A percentile compares a stretch with the other conserved stretches of the same genome.
phyloP scores from a whole-genome alignment of 768 basidiomycete species.

The Boletus vermiculosoides region DNA sequence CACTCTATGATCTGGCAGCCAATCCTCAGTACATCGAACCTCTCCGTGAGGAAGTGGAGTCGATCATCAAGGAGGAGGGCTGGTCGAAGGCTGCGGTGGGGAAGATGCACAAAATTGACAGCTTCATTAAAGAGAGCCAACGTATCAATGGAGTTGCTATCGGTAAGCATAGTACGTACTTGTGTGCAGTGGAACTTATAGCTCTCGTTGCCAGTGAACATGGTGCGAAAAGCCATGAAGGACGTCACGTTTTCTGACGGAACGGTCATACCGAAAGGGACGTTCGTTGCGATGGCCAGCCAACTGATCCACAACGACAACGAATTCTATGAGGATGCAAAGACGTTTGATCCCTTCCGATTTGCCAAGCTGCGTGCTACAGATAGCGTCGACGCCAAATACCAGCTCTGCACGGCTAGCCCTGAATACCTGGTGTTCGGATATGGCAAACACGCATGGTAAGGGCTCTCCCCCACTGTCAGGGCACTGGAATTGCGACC shows the following conservation, averaged over 20 bases:
- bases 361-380: slow-evolving; percentile 30
- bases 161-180: slow-evolving; percentile 12
- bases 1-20: slow-evolving; percentile 8
- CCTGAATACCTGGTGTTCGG: slow-evolving; percentile 40
- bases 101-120: slow-evolving; percentile 21
- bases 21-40: slow-evolving; percentile 15
- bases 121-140: slow-evolving; percentile 19
- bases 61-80: slow-evolving; percentile 11
- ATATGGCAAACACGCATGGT: slow-evolving; percentile 18
- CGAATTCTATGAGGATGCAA: slow-evolving; percentile 32
- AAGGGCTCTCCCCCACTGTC: background rate
- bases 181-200: background rate
- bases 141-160: slow-evolving; percentile 31
- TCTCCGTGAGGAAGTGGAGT: slow-evolving; percentile 18
- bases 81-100: slow-evolving; percentile 16
- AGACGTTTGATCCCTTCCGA: background rate
- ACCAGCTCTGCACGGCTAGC: slow-evolving; percentile 35
- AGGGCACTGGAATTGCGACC: background rate
- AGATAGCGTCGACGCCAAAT: slow-evolving; percentile 30
- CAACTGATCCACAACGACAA: slow-evolving; percentile 23
- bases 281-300: slow-evolving; percentile 24
- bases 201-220: background rate
- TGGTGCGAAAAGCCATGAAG: slow-evolving; percentile 11
- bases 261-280: slow-evolving; percentile 36
- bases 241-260: slow-evolving; percentile 36